Base-by-base conservation (phyloP, 352 stramenopile species). In the Achlya hypogyna region DNA sequence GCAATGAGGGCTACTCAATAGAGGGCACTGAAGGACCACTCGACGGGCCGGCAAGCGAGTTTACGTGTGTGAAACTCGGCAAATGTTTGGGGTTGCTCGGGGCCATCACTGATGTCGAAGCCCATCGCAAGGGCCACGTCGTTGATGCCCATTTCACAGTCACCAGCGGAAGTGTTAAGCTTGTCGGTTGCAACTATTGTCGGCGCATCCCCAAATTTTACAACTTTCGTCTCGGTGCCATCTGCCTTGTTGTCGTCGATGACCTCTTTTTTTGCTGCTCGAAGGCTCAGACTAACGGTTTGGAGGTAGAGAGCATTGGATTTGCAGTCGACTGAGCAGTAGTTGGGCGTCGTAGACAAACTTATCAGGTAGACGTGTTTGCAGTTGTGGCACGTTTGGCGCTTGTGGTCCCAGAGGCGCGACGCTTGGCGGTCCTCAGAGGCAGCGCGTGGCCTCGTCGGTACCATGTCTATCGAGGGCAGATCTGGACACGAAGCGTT, bases 311-410 rank as follows among this genome's bases (percentile, higher is more conserved):
- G 64, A 42, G 84, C 86, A 74, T 94, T 94, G 28, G 85, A 91
- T 75, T 94, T 94, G 82, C 85, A 94, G 72, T 94, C 85, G 47
- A 94, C 81, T 5, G 85, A 93, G 78, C 85, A 94, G 63, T 83
- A 94, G 73, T 81, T 82, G 4, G 74, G 58, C 70, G 89, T 77
- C 43, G 75, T 72, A 52, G 80, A 91, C 20, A 89, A 69, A 42
- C 81, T 90, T 75, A 90, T 91, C 67, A 94, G 75, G 70, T 90
- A 94, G 65, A 94, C 88, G 67, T 84, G 82, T 49, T 80, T 74
- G 74, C 85, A 94, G 74, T 94, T 94, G 65, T 56, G 52, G 75
- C 85, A 94, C 72, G 89, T 90, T 23, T 87, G 78, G 63, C 85
- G 85, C 74, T 92, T 92, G 54, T 90, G 88, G 76, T 94, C 85